phyloP scores from a whole-genome alignment of 768 basidiomycete genomes.

The Hortiboletus campestris region DNA sequence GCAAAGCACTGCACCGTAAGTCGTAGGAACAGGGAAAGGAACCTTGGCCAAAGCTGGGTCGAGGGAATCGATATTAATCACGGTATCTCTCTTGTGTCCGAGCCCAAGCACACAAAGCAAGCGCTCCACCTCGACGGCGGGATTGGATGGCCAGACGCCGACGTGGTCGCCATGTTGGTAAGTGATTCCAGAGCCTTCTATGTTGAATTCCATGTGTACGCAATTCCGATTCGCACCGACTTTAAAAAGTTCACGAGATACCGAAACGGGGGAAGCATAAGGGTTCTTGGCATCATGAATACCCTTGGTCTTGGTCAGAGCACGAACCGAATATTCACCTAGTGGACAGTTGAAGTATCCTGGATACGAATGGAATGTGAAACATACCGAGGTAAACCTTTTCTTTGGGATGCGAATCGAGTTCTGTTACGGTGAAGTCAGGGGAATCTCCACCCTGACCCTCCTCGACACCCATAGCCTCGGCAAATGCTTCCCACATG shows the following conservation, averaged over 20 bases:
- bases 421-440: slow-evolving; percentile 89
- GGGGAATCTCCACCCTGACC: slow-evolving; percentile 94
- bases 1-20: slow-evolving; percentile 87
- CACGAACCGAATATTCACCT: slow-evolving; percentile 96
- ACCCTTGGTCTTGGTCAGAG: slow-evolving; percentile 88
- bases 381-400: slow-evolving; percentile 89
- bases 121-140: slow-evolving; percentile 88
- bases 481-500: slow-evolving; percentile 93
- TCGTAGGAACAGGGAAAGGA: slow-evolving; percentile 97
- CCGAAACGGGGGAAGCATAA: slow-evolving; percentile 77
- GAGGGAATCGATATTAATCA: slow-evolving; percentile 93
- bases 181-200: slow-evolving; percentile 93
- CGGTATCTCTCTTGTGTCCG: slow-evolving; percentile 71
- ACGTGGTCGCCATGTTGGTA: slow-evolving; percentile 99
- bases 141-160: slow-evolving; percentile 95
- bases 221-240: slow-evolving; percentile 79
- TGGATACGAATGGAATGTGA: neutral
- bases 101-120: slow-evolving; percentile 86
- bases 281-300: slow-evolving; percentile 99
- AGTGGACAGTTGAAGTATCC: neutral
- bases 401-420: slow-evolving; percentile 68
- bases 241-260: slow-evolving; percentile 82
- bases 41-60: slow-evolving; percentile 98
- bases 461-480: slow-evolving; percentile 85
- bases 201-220: slow-evolving; percentile 90